Base-by-base conservation (phyloP, 352 stramenopile species). In the Globisporangium nodosum region DNA sequence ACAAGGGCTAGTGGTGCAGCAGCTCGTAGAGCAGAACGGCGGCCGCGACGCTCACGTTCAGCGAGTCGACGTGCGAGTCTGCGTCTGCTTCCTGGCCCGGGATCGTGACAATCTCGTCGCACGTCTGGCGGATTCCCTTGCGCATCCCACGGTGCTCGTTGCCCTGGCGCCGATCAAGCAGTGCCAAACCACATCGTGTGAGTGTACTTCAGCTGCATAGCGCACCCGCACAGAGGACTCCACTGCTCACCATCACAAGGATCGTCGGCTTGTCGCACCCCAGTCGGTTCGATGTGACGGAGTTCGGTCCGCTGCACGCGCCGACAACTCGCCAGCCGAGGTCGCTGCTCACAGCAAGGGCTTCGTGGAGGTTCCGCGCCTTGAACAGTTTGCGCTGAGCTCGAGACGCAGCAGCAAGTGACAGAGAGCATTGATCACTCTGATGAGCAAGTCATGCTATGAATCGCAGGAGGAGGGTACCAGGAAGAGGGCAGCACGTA, bases 11-110 rank as follows among this genome's bases (percentile, higher is more conserved):
- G 57, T 83, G 76, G 33, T 87, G 77, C n/a, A 91, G 67, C 15
- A 88, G 70, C 58, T 91, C 76, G 53, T 93, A 91, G 35, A 93
- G 68, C 33, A 93, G 70, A 52, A 93, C 85, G 11, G 77, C 84
- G 2, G 84, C 73, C 0, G 84, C 84, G 12, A 90, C 84, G 27
- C 80, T 91, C 27, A 93, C 79, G 60, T 93, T 93, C 20, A 93
- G 75, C 15, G 84, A 93, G 66, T 93, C 81, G 5, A 93, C 84
- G 33, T 61, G 70, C 9, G 83, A 86, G 49, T 87, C 71, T 66
- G 76, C 67, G 24, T 90, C 77, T 9, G 70, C 68, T n/a, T 68
- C 69, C 40, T 51, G 65, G 81, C 78, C 74, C 52, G 83, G 78
- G 50, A 93, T 93, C 13, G 71, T 83, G 37, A 90, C 76, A 50